Evolutionary conservation across 176 grass and related monocot genomes (phyloP).

Genomic region (Lolium perenne): DNA sequence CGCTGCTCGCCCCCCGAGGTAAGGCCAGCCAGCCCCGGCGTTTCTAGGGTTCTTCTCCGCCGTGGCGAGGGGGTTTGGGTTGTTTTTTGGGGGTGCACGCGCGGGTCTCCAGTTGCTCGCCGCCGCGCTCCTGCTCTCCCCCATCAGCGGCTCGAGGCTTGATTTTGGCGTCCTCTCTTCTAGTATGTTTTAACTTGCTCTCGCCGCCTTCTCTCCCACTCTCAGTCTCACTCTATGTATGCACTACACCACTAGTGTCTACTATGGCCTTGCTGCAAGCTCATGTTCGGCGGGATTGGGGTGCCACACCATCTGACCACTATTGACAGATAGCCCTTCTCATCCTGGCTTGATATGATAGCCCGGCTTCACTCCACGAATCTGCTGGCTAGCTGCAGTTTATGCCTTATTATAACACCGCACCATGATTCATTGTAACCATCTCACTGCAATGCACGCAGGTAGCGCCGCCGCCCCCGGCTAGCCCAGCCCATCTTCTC

Average conservation of each 20-base stretch:
- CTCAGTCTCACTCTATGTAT: neutral
- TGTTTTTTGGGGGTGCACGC: slow-evolving; percentile 34
- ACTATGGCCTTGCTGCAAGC: slow-evolving; percentile 18
- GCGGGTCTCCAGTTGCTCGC: neutral
- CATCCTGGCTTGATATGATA: too few species aligned
- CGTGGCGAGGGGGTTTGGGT: neutral
- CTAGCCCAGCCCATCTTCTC: neutral
- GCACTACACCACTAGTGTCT: neutral
- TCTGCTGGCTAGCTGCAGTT: neutral
- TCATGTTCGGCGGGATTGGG: neutral
- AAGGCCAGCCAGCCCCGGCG: neutral
- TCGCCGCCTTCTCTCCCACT: neutral
- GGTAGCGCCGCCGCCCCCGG: neutral
- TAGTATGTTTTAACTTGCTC: neutral
- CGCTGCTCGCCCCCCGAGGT: slow-evolving; percentile 6
- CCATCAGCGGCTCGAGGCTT: neutral
- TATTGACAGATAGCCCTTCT: neutral
- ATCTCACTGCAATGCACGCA: neutral
- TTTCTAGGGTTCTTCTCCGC: neutral
- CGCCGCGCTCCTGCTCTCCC: neutral
- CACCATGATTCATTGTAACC: too few species aligned
- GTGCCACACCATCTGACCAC: neutral
- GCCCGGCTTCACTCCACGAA: neutral
- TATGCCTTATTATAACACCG: neutral
- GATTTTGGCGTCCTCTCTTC: neutral